These are phyloP conservation scores for Nyssa sinensis DNA, from an alignment of 148 eudicot genomes.

Conservation along the genomic window DNA sequence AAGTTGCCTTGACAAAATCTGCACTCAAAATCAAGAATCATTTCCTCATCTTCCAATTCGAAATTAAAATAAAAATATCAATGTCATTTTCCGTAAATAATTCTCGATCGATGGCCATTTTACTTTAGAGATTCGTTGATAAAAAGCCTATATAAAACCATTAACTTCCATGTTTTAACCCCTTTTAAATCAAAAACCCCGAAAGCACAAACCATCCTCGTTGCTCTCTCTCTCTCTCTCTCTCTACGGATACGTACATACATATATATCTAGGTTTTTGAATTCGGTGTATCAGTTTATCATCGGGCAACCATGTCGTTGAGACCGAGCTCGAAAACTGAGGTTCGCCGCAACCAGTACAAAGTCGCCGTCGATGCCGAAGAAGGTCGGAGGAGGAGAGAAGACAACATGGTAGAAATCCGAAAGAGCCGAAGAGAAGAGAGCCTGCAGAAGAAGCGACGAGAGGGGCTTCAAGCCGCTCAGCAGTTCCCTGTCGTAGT, in stretches of 20 bases:
- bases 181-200: no score
- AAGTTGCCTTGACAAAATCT: no score
- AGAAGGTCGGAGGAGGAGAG: constrained; percentile 45
- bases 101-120: no score
- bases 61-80: no score
- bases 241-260: background rate
- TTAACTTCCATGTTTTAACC: no score
- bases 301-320: constrained; percentile 32
- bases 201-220: no score
- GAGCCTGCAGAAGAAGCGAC: constrained; percentile 37
- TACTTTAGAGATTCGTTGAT: no score
- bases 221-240: background rate
- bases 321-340: constrained; percentile 35
- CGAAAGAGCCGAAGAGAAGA: constrained; percentile 44
- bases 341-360: constrained; percentile 43
- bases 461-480: constrained; percentile 27
- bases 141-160: no score
- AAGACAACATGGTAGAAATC: constrained; percentile 52
- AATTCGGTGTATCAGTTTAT: background rate
- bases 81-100: no score
- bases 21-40: no score
- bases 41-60: no score
- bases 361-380: constrained; percentile 50
- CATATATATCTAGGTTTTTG: no score
- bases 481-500: constrained; percentile 9